Base-by-base conservation (phyloP, 345 rosid genomes). In the Salix brachista region DNA sequence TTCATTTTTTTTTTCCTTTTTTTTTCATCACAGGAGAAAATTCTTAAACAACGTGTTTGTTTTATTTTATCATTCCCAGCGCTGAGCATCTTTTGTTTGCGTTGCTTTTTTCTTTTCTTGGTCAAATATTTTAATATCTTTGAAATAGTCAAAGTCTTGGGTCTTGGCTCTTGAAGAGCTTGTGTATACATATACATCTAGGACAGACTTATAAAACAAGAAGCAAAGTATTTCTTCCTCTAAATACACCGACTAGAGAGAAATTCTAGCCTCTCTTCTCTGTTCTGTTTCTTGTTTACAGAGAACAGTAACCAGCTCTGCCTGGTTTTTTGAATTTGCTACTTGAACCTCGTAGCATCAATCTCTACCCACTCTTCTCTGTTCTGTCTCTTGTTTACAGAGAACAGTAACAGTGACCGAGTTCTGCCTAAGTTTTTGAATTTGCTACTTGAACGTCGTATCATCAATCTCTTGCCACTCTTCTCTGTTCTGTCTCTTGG, bases 131-230 rank as follows among this genome's bases (percentile, higher is more conserved):
- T 48, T 44, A 2, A 37, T 21, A 10, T 36, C 18, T 54, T 28
- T 39, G 81, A 44, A 42, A 28, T 9, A 41, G 81, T 79, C 81
- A 67, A 58, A 73, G 72, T 32, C 37, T 23, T 65, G 26, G 52
- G 19, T 50, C 25, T 61, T 5, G 50, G 17, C 50, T 13, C 1
- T 44, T 46, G 64, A n/a, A 3, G 4, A 9, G 0, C 62, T 6
- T 19, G 62, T 3, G 0, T 8, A 1, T 8, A 11, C 23, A 56
- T 56, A 11, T 30, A 30, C 32, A 30, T 9, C 1, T 1, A 23
- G 4, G 14, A 28, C 28, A 58, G 28, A 58, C 64, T 58, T 23
- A 5, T 9, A 58, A 56, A 58, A 23, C 64, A 58, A 58, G 64
- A 58, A 10, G 61, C 61, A 1, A 10, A n/a, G 6, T 25, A 25